Evolutionary conservation across 2,329 filamentous ascomycete species (phyloP), one percentile per base, ranked within the genome.

Genomic region (Fusarium fracticaudum): DNA sequence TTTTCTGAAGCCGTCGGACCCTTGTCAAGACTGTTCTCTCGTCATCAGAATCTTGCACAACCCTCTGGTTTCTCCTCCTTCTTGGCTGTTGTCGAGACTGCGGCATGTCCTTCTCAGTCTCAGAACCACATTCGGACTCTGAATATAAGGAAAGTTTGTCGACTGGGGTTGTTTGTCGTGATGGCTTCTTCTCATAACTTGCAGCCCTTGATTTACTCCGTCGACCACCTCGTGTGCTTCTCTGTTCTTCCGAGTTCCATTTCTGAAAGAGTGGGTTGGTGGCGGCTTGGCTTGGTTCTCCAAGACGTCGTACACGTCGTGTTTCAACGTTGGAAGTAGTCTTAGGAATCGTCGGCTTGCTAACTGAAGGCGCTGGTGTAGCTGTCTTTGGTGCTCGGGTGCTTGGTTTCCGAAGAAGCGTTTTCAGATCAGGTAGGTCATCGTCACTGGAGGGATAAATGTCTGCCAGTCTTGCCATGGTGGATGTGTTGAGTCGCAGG

Each of bases 361-460:
- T 64, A n/a, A 67, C 51, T 14, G 62, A 37, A n/a, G 60, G 50
- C 44, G 60, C n/a, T 45, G 62, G 26, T 47, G 66, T 29, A 53
- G 29, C 35, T 64, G 69, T 40, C 40, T 50, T 73, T n/a, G 72
- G 72, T 74, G 65, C 60, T 68, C 64, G 71, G 40, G 54, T 48
- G 44, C 35, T 70, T 33, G 74, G 50, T 35, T 63, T 74, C 14
- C 66, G 72, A 29, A 80, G 50, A 14, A 85, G 67, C 5, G 80
- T 78, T 44, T 82, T 79, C 31, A 85, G 65, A 40, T 84, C 83
- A 4, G 85, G 84, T 33, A 86, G 81, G 40, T 86, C 85, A 47
- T 86, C 84, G 26, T 85, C 83, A 60, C 80, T 82, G 24, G 81
- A 80, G 48, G 76, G 72, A 55, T 65, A 78, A 53, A 73, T 77